Evolutionary conservation across 23 red algal genomes (phyloP), one percentile per base, ranked within the genome.

Genomic region (Gracilaria caudata): DNA sequence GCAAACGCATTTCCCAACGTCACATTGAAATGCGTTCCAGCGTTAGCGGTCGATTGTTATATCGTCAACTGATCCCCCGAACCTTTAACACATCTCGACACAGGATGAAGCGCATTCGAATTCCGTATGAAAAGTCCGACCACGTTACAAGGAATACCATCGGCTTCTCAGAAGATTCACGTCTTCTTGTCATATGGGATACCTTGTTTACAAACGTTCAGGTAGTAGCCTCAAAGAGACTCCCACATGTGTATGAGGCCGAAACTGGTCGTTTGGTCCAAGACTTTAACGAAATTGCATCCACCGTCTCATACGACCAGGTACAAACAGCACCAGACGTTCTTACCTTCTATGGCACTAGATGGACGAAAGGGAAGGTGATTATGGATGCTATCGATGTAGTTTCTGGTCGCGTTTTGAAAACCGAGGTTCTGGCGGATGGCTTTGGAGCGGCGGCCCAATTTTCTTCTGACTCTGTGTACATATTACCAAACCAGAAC

Each of bases 301-400:
- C 45, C 36, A 73, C 87, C 17, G 47, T 91, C 14, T 38, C 56
- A 3, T 89, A 89, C 71, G 85, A 89, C 26, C 45, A 53, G 14
- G 60, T 91, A 60, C 87, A 91, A 74, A 82, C 78, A 1, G 66
- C 87, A 21, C 61, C 87, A 6, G 65, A 91, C 40, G 87, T 24
- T 44, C 87, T 77, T 3, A 91, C 77, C 7, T 6, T 91, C n/a
- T 91, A 91, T 45, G 87, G 87, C 46, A 91, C 87, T 28, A 51
- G 87, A 34, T 54, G 79, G 43, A 30, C 57, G 23, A 75, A 72
- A 37, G 39, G 23, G 36, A 65, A 56, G 19, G 79, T 91, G 37
- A 53, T 54, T 33, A 82, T 91, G 77, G 87, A 91, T 65, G 87
- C 87, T 34, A 63, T 82, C 41, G 87, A 91, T 25, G 87, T 91